These are phyloP conservation scores for Blastosporella zonata DNA, from an alignment of 1,284 basidiomycete genomes.

Conservation along the genomic window DNA sequence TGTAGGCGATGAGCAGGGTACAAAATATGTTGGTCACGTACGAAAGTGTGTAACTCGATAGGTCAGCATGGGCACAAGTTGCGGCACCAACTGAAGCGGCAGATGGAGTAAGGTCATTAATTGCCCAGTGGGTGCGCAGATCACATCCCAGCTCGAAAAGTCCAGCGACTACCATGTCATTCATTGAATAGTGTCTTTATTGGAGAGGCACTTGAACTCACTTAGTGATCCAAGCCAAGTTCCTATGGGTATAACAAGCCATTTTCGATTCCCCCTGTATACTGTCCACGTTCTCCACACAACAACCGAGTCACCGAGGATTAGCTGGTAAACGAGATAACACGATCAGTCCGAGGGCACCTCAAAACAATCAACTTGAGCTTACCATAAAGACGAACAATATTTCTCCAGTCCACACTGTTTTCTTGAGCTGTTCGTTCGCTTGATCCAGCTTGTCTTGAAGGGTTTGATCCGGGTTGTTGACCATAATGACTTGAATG, in stretches of 20 bases:
- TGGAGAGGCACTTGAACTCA: constrained; percentile 9
- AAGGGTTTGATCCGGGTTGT: constrained; percentile 17
- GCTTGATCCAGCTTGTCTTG: constrained; percentile 21
- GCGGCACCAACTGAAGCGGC: constrained; percentile 24
- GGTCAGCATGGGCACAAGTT: constrained; percentile 25
- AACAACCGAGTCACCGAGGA: constrained; percentile 27
- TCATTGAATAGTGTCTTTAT: not conserved
- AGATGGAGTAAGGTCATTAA: constrained; percentile 21
- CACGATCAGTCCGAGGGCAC: not conserved
- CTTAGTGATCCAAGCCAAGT: constrained; percentile 27
- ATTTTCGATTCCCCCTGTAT: constrained; percentile 17
- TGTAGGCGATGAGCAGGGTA: constrained; percentile 26
- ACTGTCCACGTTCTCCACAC: constrained; percentile 28
- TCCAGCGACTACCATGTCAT: constrained; percentile 18
- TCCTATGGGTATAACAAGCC: constrained; percentile 20
- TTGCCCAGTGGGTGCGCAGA: constrained; percentile 22
- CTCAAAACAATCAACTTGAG: not conserved
- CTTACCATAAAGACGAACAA: constrained; percentile 29
- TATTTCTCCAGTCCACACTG: constrained; percentile 29
- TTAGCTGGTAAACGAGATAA: constrained; percentile 21
- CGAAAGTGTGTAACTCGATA: constrained; percentile 29
- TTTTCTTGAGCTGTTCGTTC: constrained; percentile 21
- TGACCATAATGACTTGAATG: constrained; percentile 24
- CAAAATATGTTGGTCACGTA: constrained; percentile 29
- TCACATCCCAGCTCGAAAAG: constrained; percentile 29